Evolutionary conservation across 2,329 filamentous ascomycete species (phyloP), one percentile per base, ranked within the genome.

Genomic region (Colletotrichum cuscutae): DNA sequence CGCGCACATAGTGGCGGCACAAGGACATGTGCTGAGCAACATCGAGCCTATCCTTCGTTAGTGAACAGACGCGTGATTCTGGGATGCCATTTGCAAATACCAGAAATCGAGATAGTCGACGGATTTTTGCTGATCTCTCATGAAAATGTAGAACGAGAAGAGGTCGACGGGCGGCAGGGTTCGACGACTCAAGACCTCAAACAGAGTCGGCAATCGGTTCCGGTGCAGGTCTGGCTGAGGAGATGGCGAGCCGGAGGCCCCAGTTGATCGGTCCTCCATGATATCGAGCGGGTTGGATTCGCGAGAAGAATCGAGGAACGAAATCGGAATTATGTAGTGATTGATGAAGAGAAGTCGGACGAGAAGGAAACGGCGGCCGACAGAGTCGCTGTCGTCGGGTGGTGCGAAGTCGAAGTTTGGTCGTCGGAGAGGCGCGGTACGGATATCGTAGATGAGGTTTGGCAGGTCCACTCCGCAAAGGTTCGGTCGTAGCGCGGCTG

Each of bases 101-200:
- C 97, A 99, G 84, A 99, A 99, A 81, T 99, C 97, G 54, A 99
- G 87, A 79, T 99, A 99, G 80, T 99, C 97, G 13, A 99, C 97
- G 8, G 96, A 98, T 81, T 95, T 92, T 83, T 99, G 97, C 84
- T 98, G 95, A 82, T 99, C 97, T 79, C 97, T 91, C 97, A 99
- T 99, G 85, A 98, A 99, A 78, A 99, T 99, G 85, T 99, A 99
- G 86, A 99, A 99, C 2, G 95, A 98, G 83, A 98, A 99, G 12
- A 99, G 88, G 80, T 99, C 97, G 71, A 99, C 96, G 0, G 97
- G 97, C 61, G 97, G 94, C 24, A 97, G 89, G n/a, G 97, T 99
- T 76, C 95, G 92, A 77, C 97, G 92, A 81, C 95, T 98, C 74
- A 99, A 87, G 68, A 99, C 97, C 84, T 99, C 97, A 81, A 97